Base-by-base conservation (phyloP, 2,329 filamentous ascomycete genomes). In the Calonectria hawksworthii region DNA sequence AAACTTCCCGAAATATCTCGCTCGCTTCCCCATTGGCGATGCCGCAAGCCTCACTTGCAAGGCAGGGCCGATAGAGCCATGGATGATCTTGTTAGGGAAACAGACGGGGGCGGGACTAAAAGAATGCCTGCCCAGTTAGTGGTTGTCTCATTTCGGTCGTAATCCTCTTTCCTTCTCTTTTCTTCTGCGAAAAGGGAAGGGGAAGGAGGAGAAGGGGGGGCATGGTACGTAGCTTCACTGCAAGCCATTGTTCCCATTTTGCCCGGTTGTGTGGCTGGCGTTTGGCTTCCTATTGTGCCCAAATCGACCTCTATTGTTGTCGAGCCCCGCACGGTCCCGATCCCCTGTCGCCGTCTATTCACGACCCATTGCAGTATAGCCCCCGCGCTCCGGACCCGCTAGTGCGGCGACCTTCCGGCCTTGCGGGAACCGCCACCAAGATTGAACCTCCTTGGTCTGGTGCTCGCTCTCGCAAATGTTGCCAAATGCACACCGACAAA, bases 301-400 rank as follows among this genome's bases (percentile, higher is more conserved):
- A 74, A 54, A 28, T 59, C 47, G 41, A 59, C 61, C 80, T 81
- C 78, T 83, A 84, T 84, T 84, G 83, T 84, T 82, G 83, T 82
- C 76, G 67, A 73, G 73, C 63, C 32, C 72, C 75, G 77, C 69
- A 63, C 75, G 67, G 61, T 64, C 34, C 74, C 74, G 71, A 74
- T 63, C 63, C 70, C 65, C 70, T 76, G 69, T 78, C 75, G 77
- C 50, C 79, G 76, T 83, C 83, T 84, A 78, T 78, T 41, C 44
- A 50, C 18, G 32, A 38, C 67, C 77, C 26, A 16, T 79, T 81
- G 34, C 10, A 80, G 81, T 28, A 74, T 84, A 84, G 82, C 78
- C 78, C 76, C 82, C 80, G 82, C 73, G 26, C 70, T 67, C 56
- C 71, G 73, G 73, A 41, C 73, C 81, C 79, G 64, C 76, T 69